Percentiles rank a stretch among this genome's conserved stretches.
Evolutionary conservation across 129 eudicot genomes (phyloP).

Genomic region (Flaveria trinervia): DNA sequence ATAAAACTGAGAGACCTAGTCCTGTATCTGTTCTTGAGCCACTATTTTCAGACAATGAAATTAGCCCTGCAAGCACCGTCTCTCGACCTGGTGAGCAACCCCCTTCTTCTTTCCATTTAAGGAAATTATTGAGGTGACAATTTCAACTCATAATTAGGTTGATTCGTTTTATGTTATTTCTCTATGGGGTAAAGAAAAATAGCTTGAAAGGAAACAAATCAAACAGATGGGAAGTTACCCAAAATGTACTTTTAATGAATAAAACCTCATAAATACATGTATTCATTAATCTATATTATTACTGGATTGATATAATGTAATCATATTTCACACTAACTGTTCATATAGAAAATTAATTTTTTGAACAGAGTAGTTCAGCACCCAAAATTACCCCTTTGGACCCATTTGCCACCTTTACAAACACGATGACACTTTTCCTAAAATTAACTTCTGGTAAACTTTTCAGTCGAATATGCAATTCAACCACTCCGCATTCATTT

Average conservation of each 20-base stretch:
- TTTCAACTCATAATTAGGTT: not conserved
- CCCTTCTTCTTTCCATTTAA: conserved; percentile 15
- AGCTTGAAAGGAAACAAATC: not conserved
- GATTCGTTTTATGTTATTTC: not conserved
- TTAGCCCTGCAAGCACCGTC: conserved; percentile 64
- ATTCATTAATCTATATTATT: not conserved
- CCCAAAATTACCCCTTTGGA: not conserved
- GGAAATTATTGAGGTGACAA: not conserved
- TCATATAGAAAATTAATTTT: not conserved
- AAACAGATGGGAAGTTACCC: not conserved
- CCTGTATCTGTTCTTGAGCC: conserved; percentile 94
- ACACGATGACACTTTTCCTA: not conserved
- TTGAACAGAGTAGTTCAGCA: not conserved
- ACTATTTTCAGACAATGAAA: conserved; percentile 66
- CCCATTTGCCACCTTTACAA: not conserved
- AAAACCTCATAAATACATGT: not conserved
- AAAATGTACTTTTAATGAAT: not conserved
- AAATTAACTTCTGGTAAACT: conserved; percentile 9
- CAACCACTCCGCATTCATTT: conserved; percentile 77
- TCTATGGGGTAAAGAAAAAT: not conserved
- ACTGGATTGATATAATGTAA: not conserved
- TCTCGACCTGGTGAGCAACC: conserved; percentile 50
- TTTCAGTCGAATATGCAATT: conserved; percentile 47
- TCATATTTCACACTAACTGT: not conserved
- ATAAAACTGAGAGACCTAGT: conserved; percentile 67